These are phyloP conservation scores for Phytophthora citrophthora DNA, from an alignment of 352 stramenopile genomes.

Conservation along the genomic window DNA sequence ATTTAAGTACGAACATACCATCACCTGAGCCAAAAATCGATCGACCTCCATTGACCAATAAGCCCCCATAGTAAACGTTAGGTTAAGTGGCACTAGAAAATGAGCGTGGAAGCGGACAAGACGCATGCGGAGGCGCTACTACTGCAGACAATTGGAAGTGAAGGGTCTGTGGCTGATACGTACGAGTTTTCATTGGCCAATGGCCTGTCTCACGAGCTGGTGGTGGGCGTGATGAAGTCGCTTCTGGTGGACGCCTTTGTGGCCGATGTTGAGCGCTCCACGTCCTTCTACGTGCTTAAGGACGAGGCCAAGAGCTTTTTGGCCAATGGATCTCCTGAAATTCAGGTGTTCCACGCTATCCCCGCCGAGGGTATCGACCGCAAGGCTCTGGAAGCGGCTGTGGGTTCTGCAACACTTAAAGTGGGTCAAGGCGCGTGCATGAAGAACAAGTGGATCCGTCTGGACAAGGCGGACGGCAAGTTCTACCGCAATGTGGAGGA, in stretches of 20 bases:
- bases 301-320: slow-evolving; percentile 89
- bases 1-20: too few species aligned
- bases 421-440: slow-evolving; percentile 97
- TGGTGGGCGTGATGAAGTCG: slow-evolving; percentile 97
- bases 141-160: slow-evolving; percentile 58
- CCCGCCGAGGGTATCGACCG: slow-evolving; percentile 73
- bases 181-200: slow-evolving; percentile 82
- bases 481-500: slow-evolving; percentile 83
- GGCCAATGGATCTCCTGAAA: slow-evolving; percentile 76
- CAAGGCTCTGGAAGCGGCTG: slow-evolving; percentile 77
- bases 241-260: slow-evolving; percentile 95
- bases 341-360: slow-evolving; percentile 87
- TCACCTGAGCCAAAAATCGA: neutral
- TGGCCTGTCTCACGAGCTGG: slow-evolving; percentile 90
- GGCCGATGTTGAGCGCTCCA: slow-evolving; percentile 68
- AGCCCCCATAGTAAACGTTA: neutral
- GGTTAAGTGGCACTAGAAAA: neutral
- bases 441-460: slow-evolving; percentile 98
- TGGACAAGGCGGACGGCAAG: slow-evolving; percentile 92
- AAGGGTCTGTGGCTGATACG: slow-evolving; percentile 73
- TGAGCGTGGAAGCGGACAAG: slow-evolving; percentile 74
- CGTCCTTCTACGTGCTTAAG: slow-evolving; percentile 94
- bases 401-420: slow-evolving; percentile 92
- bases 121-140: slow-evolving; percentile 72
- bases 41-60: slow-evolving; percentile 31